These are phyloP conservation scores for Xylaria palmicola DNA, from an alignment of 495 filamentous ascomycete genomes.

Conservation along the genomic window DNA sequence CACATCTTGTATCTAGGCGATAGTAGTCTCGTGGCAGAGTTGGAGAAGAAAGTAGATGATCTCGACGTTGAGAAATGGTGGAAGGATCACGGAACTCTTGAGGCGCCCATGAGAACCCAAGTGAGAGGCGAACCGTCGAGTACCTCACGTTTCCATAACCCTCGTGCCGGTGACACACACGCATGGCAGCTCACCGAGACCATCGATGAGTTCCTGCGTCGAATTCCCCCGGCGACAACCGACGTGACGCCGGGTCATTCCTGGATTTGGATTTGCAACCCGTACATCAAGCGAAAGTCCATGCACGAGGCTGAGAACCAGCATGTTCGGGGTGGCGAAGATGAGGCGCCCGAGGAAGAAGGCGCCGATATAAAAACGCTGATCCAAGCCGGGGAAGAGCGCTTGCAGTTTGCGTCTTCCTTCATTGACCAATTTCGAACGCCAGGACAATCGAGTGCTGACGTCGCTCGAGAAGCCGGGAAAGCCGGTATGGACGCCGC, in stretches of 20 bases:
- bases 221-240: constrained; percentile 65
- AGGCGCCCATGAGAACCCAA: constrained; percentile 22
- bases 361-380: constrained; percentile 27
- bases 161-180: constrained; percentile 37
- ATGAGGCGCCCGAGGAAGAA: constrained; percentile 34
- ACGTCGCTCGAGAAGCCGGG: constrained; percentile 50
- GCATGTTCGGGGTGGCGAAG: constrained; percentile 43
- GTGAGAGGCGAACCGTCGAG: constrained; percentile 13
- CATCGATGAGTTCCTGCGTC: constrained; percentile 59
- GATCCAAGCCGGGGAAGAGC: constrained; percentile 32
- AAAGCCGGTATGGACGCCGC: constrained; percentile 52
- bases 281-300: constrained; percentile 33
- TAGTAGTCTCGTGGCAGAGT: constrained; percentile 41
- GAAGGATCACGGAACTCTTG: constrained; percentile 31
- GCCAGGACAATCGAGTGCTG: constrained; percentile 29
- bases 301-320: constrained; percentile 25
- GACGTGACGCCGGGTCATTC: constrained; percentile 34
- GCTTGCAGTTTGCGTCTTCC: constrained; percentile 33
- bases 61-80: constrained; percentile 53
- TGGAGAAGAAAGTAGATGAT: constrained; percentile 31
- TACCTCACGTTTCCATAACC: constrained; percentile 40
- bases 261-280: constrained; percentile 71
- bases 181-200: constrained; percentile 59
- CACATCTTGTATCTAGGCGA: constrained; percentile 44
- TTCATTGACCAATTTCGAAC: constrained; percentile 30